These are phyloP conservation scores for Fusarium falciforme DNA, from an alignment of 2,329 filamentous ascomycete species.

Conservation along the genomic window DNA sequence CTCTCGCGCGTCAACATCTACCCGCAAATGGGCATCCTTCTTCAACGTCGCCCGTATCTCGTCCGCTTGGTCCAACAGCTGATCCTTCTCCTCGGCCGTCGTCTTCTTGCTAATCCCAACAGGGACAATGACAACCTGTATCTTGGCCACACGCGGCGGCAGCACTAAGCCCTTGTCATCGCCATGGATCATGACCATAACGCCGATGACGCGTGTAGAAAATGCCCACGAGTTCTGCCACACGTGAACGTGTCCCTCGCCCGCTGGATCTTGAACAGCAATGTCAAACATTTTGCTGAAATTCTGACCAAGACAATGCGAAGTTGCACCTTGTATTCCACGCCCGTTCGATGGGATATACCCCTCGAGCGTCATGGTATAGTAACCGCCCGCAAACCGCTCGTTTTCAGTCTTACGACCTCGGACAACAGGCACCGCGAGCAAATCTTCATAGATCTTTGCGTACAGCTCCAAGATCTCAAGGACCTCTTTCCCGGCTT, in stretches of 20 bases:
- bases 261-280: slow-evolving; percentile 89
- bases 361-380: slow-evolving; percentile 95
- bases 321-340: slow-evolving; percentile 96
- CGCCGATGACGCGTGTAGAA: slow-evolving; percentile 95
- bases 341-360: slow-evolving; percentile 96
- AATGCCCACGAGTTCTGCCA: slow-evolving; percentile 99
- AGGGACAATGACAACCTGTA: slow-evolving; percentile 88
- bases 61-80: slow-evolving; percentile 72
- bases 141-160: slow-evolving; percentile 88
- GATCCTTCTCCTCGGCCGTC: slow-evolving; percentile 80
- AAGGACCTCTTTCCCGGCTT: slow-evolving; percentile 85
- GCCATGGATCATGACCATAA: slow-evolving; percentile 98
- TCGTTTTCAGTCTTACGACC: slow-evolving; percentile 97
- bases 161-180: slow-evolving; percentile 96
- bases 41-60: slow-evolving; percentile 76
- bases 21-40: slow-evolving; percentile 75
- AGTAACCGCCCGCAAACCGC: slow-evolving; percentile 96
- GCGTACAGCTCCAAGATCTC: slow-evolving; percentile 95
- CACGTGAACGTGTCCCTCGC: slow-evolving; percentile 86
- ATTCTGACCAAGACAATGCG: slow-evolving; percentile 94
- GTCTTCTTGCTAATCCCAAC: slow-evolving; percentile 94
- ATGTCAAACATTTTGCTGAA: slow-evolving; percentile 99
- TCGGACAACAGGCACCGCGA: slow-evolving; percentile 94
- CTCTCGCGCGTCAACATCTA: slow-evolving; percentile 85
- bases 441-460: slow-evolving; percentile 89